phyloP scores from a whole-genome alignment of 768 basidiomycete genomes.

The Thelephora aurantiotincta region DNA sequence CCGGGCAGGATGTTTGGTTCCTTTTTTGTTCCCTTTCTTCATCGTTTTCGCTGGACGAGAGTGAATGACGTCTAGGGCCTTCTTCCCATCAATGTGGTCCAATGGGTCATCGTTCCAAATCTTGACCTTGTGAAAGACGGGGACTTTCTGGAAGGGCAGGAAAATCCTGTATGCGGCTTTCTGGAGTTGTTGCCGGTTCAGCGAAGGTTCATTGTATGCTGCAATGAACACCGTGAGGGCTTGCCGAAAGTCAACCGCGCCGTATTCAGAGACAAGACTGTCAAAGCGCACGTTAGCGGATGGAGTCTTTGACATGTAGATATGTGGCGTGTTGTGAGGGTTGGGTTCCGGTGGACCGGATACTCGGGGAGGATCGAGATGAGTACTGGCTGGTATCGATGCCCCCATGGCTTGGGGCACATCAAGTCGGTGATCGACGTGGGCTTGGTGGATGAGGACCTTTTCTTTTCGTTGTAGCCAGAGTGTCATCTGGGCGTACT shows the following conservation, averaged over 20 bases:
- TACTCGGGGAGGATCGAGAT: not conserved
- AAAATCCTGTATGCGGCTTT: slow-evolving; percentile 1
- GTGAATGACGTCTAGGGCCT: slow-evolving; percentile 19
- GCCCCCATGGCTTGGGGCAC: too few relatives aligned
- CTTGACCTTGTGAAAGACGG: slow-evolving; percentile 21
- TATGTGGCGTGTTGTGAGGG: slow-evolving; percentile 1
- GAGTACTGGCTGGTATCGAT: too few relatives aligned
- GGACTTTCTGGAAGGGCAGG: slow-evolving; percentile 13
- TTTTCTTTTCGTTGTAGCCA: slow-evolving; percentile 24
- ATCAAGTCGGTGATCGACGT: too few relatives aligned
- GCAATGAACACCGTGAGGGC: slow-evolving; percentile 17
- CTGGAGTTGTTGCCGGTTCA: slow-evolving; percentile 10
- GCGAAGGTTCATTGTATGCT: slow-evolving; percentile 8
- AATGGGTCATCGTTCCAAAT: slow-evolving; percentile 11
- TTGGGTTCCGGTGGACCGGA: slow-evolving; percentile 5
- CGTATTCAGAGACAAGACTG: slow-evolving; percentile 11
- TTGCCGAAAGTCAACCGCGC: slow-evolving; percentile 13
- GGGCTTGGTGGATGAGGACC: too few relatives aligned
- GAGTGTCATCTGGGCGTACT: slow-evolving; percentile 23
- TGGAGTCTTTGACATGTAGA: slow-evolving; percentile 15
- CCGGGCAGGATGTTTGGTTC: slow-evolving; percentile 9
- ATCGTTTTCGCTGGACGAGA: slow-evolving; percentile 12
- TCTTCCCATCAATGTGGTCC: not conserved
- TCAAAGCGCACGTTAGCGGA: slow-evolving; percentile 14
- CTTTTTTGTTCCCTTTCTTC: slow-evolving; percentile 3